These are phyloP conservation scores for Cutaneotrichosporon cavernicola DNA, from an alignment of 1,284 basidiomycete genomes.

Conservation along the genomic window DNA sequence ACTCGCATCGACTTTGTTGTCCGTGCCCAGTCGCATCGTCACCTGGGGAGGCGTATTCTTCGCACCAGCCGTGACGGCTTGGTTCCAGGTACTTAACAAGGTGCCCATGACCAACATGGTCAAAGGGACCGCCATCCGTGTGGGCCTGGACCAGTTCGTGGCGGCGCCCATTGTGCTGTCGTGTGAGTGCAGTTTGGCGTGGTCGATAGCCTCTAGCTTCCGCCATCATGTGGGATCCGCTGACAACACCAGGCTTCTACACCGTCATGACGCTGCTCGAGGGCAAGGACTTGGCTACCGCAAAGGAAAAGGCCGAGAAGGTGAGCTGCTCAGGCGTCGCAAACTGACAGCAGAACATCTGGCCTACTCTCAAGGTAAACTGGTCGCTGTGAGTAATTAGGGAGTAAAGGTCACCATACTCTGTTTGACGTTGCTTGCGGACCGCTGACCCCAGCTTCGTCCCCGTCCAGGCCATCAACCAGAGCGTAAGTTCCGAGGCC, in stretches of 20 bases:
- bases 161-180: conserved; percentile 52
- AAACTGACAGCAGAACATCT: conserved; percentile 34
- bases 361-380: conserved; percentile 49
- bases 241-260: conserved; percentile 51
- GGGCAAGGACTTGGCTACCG: conserved; percentile 51
- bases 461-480: conserved; percentile 54
- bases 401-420: too few relatives aligned
- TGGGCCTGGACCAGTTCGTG: conserved; percentile 54
- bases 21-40: conserved; percentile 46
- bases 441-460: conserved; percentile 38
- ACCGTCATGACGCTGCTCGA: conserved; percentile 54
- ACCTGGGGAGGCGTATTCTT: conserved; percentile 53
- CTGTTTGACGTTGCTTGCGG: too few relatives aligned
- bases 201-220: too few relatives aligned
- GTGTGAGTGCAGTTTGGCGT: conserved; percentile 27
- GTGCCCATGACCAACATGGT: conserved; percentile 44
- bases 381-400: conserved; percentile 44
- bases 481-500: conserved; percentile 29
- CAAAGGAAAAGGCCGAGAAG: conserved; percentile 48
- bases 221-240: not conserved
- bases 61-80: conserved; percentile 51
- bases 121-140: conserved; percentile 41
- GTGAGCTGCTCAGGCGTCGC: conserved; percentile 20
- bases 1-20: not conserved
- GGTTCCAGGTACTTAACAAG: conserved; percentile 49